These are phyloP conservation scores for Colletotrichum filicis DNA, from an alignment of 2,329 filamentous ascomycete species.

Conservation along the genomic window DNA sequence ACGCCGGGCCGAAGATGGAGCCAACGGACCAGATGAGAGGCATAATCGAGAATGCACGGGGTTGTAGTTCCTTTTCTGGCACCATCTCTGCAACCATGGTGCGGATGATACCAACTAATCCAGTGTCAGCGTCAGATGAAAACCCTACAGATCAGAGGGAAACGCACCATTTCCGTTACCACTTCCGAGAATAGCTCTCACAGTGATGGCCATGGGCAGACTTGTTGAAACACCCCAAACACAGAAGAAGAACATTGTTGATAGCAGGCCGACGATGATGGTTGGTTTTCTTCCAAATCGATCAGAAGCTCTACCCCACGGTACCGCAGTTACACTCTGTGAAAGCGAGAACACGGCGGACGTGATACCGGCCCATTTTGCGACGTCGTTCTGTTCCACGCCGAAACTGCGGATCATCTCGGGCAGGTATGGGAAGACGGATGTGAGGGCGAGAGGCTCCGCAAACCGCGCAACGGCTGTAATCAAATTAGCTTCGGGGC, in stretches of 20 bases:
- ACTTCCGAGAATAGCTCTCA: constrained; percentile 82
- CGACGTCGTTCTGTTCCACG: constrained; percentile 76
- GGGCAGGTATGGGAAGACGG: constrained; percentile 76
- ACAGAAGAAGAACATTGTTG: constrained; percentile 84
- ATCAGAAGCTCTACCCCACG: constrained; percentile 84
- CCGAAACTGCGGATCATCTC: constrained; percentile 88
- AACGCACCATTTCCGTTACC: constrained; percentile 83
- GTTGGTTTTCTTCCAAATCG: constrained; percentile 83
- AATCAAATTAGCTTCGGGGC: constrained; percentile 10
- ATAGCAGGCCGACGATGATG: constrained; percentile 78
- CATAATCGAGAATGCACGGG: constrained; percentile 92
- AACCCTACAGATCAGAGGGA: constrained; percentile 5
- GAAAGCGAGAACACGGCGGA: constrained; percentile 78
- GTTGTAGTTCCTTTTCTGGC: constrained; percentile 86
- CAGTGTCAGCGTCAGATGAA: not conserved
- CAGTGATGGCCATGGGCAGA: constrained; percentile 81
- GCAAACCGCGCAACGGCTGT: constrained; percentile 82
- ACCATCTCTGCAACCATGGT: constrained; percentile 96
- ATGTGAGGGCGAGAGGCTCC: constrained; percentile 79
- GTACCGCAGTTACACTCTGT: constrained; percentile 77
- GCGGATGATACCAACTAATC: constrained; percentile 83
- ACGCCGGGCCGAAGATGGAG: constrained; percentile 85
- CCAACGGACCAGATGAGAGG: constrained; percentile 90
- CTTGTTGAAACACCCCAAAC: constrained; percentile 86
- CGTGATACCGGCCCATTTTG: constrained; percentile 83